Percentiles rank a stretch among this genome's conserved stretches.
phyloP scores from a whole-genome alignment of 2,329 filamentous ascomycete species.

The Fusarium oxysporum region DNA sequence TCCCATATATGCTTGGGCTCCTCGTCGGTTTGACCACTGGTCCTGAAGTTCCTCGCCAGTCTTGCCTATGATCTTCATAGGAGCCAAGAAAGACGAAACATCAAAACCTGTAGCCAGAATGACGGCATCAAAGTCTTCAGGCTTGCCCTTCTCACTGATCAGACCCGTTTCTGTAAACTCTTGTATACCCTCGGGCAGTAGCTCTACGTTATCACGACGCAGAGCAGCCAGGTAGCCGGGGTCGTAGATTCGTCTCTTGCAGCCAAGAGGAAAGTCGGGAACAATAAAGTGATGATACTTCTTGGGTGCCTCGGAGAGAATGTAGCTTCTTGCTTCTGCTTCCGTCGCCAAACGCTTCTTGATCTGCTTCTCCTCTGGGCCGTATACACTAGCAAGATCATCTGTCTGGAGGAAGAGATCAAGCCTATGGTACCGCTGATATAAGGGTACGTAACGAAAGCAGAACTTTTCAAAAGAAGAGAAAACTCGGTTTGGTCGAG shows the following conservation, averaged over 20 bases:
- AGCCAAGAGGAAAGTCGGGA: slow-evolving; percentile 45
- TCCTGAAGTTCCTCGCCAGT: neutral
- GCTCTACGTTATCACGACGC: slow-evolving; percentile 40
- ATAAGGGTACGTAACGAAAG: slow-evolving; percentile 37
- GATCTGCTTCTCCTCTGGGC: too few species aligned
- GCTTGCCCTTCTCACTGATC: neutral
- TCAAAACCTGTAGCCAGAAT: slow-evolving; percentile 47
- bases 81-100: slow-evolving; percentile 41
- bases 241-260: slow-evolving; percentile 49
- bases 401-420: too few species aligned
- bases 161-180: slow-evolving; percentile 41
- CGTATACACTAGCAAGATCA: too few species aligned
- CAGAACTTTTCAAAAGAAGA: slow-evolving; percentile 31
- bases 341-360: slow-evolving; percentile 21
- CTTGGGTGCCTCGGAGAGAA: slow-evolving; percentile 31
- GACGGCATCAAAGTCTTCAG: slow-evolving; percentile 41
- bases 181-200: slow-evolving; percentile 39
- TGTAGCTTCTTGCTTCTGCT: slow-evolving; percentile 26
- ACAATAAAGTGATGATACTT: slow-evolving; percentile 36
- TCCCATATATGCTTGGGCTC: slow-evolving; percentile 49
- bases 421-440: neutral
- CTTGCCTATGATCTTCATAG: slow-evolving; percentile 2
- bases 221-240: slow-evolving; percentile 47
- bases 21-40: neutral
- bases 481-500: slow-evolving; percentile 35